Evolutionary conservation across 495 filamentous ascomycete species (phyloP).

Genomic region (Trypethelium eluteriae): DNA sequence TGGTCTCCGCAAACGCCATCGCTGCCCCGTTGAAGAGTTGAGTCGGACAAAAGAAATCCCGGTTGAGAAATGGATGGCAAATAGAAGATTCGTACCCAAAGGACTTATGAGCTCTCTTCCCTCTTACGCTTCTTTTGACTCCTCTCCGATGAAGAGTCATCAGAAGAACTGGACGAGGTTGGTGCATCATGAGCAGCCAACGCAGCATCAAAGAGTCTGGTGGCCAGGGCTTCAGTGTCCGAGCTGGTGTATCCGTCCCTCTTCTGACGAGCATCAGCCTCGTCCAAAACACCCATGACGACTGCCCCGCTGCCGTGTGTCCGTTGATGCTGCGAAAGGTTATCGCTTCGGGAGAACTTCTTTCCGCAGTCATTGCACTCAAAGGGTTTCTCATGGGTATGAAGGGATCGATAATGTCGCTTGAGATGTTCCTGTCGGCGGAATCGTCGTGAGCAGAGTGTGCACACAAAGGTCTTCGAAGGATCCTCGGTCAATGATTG

Average conservation of each 20-base stretch:
- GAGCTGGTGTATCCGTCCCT: constrained; percentile 43
- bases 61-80: neutral
- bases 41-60: constrained; percentile 4
- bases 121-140: neutral
- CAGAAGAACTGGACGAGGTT: neutral
- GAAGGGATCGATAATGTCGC: constrained; percentile 95
- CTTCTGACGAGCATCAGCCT: constrained; percentile 47
- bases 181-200: constrained; percentile 41
- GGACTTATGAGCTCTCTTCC: neutral
- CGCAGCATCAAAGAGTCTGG: constrained; percentile 68
- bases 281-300: constrained; percentile 76
- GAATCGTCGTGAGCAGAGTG: constrained; percentile 92
- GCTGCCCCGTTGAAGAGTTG: constrained; percentile 1
- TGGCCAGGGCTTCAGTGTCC: constrained; percentile 57
- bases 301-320: constrained; percentile 89
- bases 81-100: constrained; percentile 4
- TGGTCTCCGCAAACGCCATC: constrained; percentile 9
- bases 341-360: constrained; percentile 97
- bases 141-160: constrained; percentile 4
- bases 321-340: constrained; percentile 89
- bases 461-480: constrained; percentile 96
- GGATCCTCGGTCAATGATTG: constrained; percentile 97
- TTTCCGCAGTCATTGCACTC: constrained; percentile 96
- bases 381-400: constrained; percentile 98
- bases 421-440: constrained; percentile 98